These are phyloP conservation scores for Capsella bursapastoris DNA, from an alignment of 345 rosid genomes.

Conservation along the genomic window DNA sequence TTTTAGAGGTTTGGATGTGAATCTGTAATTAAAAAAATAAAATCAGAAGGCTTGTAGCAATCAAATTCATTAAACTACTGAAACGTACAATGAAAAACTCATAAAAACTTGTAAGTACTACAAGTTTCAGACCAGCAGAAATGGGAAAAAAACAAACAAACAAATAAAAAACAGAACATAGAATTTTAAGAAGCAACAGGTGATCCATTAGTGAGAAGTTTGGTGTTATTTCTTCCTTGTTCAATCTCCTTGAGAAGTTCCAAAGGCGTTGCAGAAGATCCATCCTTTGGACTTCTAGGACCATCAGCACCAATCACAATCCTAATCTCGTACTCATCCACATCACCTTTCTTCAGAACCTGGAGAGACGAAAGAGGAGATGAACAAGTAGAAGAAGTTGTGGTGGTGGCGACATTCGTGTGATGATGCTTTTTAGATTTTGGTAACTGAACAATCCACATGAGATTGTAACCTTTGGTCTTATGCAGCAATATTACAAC, in stretches of 20 bases:
- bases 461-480: constrained; percentile 36
- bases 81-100: constrained; percentile 2
- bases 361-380: constrained; percentile 41
- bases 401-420: constrained; percentile 7
- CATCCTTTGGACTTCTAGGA: constrained; percentile 29
- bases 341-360: constrained; percentile 32
- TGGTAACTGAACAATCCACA: constrained; percentile 42
- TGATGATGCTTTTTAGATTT: constrained; percentile 28
- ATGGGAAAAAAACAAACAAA: neutral
- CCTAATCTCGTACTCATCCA: constrained; percentile 30
- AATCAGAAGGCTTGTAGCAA: neutral
- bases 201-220: constrained; percentile 35
- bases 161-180: constrained; percentile 27
- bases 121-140: constrained; percentile 31
- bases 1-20: constrained; percentile 4
- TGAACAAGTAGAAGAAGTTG: constrained; percentile 19
- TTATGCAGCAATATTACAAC: constrained; percentile 27
- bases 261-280: constrained; percentile 23
- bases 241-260: constrained; percentile 35
- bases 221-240: constrained; percentile 33
- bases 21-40: constrained; percentile 8
- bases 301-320: constrained; percentile 41
- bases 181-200: constrained; percentile 25
- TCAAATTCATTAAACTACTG: constrained; percentile 8
- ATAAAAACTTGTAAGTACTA: constrained; percentile 34